Conservation (phyloP, 768 basidiomycete genomes). For the Tulasnella sp. region DNA sequence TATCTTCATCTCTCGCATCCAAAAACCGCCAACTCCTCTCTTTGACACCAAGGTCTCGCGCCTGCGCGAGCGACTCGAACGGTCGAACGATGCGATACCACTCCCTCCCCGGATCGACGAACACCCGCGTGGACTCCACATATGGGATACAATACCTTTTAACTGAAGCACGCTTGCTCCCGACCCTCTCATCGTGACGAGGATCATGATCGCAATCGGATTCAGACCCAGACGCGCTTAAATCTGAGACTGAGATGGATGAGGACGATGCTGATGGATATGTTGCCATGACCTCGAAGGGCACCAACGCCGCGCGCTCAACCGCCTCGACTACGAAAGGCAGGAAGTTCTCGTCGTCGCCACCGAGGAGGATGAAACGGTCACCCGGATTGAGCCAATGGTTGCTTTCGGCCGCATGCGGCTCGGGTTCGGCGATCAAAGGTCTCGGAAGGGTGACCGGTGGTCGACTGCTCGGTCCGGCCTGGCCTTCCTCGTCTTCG, state of each 20-base stretch:
- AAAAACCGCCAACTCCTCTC: slow-evolving; percentile 8
- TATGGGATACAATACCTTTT: slow-evolving; percentile 5
- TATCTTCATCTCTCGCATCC: slow-evolving; percentile 4
- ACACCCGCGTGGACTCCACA: slow-evolving; percentile 3
- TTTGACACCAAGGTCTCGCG: slow-evolving; percentile 1
- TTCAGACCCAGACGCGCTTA: too few relatives aligned
- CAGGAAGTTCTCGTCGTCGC: slow-evolving; percentile 7
- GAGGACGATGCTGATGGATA: background rate
- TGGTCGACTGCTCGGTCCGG: background rate
- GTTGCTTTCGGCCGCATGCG: slow-evolving; percentile 1
- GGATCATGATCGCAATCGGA: too few relatives aligned
- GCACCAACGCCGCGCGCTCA: slow-evolving; percentile 5
- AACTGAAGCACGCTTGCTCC: background rate
- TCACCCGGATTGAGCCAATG: slow-evolving; percentile 4
- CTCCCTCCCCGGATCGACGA: slow-evolving; percentile 7
- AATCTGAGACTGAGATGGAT: too few relatives aligned
- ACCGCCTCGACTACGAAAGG: slow-evolving; percentile 3
- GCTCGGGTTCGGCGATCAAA: background rate
- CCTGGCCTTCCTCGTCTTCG: too few relatives aligned
- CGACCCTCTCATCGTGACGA: too few relatives aligned
- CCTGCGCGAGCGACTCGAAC: slow-evolving; percentile 8
- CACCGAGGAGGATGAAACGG: slow-evolving; percentile 8
- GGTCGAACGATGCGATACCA: background rate
- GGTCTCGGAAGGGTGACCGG: background rate
- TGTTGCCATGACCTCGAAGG: slow-evolving; percentile 1